Evolutionary conservation across 805 yeast species (phyloP).

Genomic region (Kluyveromyces siamensis): DNA sequence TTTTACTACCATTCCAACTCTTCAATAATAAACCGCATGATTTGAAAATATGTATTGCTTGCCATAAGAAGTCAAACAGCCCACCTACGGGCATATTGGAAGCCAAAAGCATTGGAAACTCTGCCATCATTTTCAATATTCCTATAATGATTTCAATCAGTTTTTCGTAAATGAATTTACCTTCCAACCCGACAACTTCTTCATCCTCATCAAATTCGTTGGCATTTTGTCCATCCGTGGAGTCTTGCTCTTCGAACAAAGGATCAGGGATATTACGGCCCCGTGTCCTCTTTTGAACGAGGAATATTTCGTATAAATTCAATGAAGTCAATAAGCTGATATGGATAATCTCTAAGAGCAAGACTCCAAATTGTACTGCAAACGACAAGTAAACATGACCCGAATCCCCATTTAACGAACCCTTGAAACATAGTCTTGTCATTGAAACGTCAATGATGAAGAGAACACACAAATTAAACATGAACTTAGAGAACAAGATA

Average conservation of each 20-base stretch:
- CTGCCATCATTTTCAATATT: conserved; percentile 37
- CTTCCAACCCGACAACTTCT: conserved; percentile 48
- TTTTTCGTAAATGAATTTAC: conserved; percentile 51
- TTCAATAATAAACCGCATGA: conserved; percentile 32
- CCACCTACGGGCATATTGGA: conserved; percentile 32
- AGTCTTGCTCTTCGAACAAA: neutral
- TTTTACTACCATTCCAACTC: conserved; percentile 40
- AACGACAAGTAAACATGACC: conserved; percentile 56
- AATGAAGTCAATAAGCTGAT: conserved; percentile 13
- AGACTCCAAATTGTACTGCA: conserved; percentile 59
- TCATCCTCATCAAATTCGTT: conserved; percentile 40
- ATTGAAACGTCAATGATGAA: conserved; percentile 42
- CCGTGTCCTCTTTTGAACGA: conserved; percentile 5
- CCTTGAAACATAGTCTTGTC: conserved; percentile 46
- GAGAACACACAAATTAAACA: conserved; percentile 37
- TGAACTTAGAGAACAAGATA: conserved; percentile 30
- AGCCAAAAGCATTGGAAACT: conserved; percentile 39
- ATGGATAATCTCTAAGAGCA: conserved; percentile 43
- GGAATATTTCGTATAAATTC: conserved; percentile 45
- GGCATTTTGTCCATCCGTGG: conserved; percentile 4
- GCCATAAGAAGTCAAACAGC: conserved; percentile 12
- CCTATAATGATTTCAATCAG: conserved; percentile 46
- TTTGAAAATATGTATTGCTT: conserved; percentile 25
- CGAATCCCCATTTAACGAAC: conserved; percentile 21
- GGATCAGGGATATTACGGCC: conserved; percentile 1